A percentile compares a stretch with the other conserved stretches of the same genome.
phyloP scores from a whole-genome alignment of 2,329 filamentous ascomycete species.

The Leptographium procerum region DNA sequence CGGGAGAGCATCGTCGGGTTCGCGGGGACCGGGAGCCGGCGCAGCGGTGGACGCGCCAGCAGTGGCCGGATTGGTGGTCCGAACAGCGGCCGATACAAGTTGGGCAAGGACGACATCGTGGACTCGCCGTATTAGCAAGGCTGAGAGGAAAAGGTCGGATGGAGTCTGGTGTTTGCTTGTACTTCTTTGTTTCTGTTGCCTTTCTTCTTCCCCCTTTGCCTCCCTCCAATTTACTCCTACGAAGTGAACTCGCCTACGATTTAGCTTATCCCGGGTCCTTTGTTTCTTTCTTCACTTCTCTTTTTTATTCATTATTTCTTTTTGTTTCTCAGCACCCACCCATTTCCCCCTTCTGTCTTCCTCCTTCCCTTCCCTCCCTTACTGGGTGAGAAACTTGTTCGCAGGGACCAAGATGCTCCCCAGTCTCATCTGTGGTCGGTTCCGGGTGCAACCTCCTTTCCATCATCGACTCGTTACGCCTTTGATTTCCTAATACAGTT shows the following conservation, averaged over 20 bases:
- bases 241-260: background rate
- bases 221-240: too few species aligned
- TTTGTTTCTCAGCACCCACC: background rate
- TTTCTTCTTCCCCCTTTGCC: background rate
- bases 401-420: too few species aligned
- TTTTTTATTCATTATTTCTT: background rate
- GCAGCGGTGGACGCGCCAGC: constrained; percentile 30
- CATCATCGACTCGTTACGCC: background rate
- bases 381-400: too few species aligned
- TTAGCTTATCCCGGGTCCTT: too few species aligned
- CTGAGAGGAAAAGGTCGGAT: background rate
- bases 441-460: background rate
- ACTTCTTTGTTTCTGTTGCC: background rate
- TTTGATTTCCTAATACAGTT: background rate
- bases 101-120: constrained; percentile 75
- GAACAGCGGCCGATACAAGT: constrained; percentile 54
- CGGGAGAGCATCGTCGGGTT: constrained; percentile 75
- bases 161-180: background rate
- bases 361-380: too few species aligned
- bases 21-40: constrained; percentile 17
- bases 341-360: too few species aligned
- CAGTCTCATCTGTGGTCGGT: too few species aligned
- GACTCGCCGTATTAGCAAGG: constrained; percentile 47
- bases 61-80: constrained; percentile 40
- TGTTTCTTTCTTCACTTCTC: too few species aligned